phyloP scores from a whole-genome alignment of 2,329 filamentous ascomycete species.

The Talaromyces islandicus region DNA sequence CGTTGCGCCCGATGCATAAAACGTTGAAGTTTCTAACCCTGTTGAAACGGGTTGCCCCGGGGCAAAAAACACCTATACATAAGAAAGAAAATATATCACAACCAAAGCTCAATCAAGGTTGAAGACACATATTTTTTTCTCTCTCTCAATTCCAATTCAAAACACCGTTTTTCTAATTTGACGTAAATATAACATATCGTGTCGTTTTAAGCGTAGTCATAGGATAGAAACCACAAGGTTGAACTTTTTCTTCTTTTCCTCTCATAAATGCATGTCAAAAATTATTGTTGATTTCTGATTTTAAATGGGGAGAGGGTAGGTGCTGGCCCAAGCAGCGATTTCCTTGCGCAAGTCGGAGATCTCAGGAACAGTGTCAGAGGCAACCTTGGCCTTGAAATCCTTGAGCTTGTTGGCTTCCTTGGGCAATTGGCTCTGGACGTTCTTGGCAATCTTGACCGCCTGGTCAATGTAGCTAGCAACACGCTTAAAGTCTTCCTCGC shows the following conservation, averaged over 20 bases:
- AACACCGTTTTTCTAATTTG: neutral
- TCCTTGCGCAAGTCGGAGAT: conserved; percentile 84
- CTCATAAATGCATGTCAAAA: neutral
- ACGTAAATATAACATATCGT: neutral
- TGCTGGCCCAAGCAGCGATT: conserved; percentile 77
- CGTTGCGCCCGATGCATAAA: conserved; percentile 5
- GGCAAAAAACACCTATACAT: neutral
- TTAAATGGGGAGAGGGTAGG: conserved; percentile 77
- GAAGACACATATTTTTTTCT: neutral
- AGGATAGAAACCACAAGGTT: conserved; percentile 10
- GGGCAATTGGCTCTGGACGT: conserved; percentile 75
- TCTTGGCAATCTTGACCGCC: conserved; percentile 82
- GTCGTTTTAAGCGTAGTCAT: neutral
- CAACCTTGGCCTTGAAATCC: conserved; percentile 95
- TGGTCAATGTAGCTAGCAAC: conserved; percentile 86
- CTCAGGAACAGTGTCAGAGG: conserved; percentile 68
- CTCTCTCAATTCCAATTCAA: neutral
- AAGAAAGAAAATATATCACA: neutral
- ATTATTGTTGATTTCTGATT: neutral
- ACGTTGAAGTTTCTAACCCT: conserved; percentile 10
- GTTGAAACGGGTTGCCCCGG: conserved; percentile 11
- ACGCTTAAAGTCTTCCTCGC: conserved; percentile 83
- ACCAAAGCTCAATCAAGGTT: neutral
- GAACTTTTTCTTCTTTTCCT: conserved; percentile 8
- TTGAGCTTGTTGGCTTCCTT: conserved; percentile 99